Evolutionary conservation across 257 asterid species (phyloP).

Genomic region (Nicotiana benthamiana): DNA sequence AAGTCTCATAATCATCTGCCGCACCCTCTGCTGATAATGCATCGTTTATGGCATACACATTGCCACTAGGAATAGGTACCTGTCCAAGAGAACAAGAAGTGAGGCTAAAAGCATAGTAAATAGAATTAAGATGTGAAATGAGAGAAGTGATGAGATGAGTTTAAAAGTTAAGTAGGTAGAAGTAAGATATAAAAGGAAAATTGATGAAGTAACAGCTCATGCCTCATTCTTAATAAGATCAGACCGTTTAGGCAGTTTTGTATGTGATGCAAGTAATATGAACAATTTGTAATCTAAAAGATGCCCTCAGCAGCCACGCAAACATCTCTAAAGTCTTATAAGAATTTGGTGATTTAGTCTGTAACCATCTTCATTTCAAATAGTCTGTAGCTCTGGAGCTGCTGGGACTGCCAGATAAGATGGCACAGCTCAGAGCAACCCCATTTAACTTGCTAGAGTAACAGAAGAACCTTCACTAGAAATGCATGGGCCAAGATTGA

Average conservation of each 20-base stretch:
- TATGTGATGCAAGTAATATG: not conserved
- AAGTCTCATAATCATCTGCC: slow-evolving; percentile 80
- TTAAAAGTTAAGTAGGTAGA: not conserved
- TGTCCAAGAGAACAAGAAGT: slow-evolving; percentile 17
- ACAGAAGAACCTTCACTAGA: not conserved
- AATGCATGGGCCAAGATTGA: not conserved
- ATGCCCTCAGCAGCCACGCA: not conserved
- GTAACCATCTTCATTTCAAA: not conserved
- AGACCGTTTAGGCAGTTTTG: not conserved
- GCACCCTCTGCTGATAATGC: slow-evolving; percentile 84
- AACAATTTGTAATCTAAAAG: not conserved
- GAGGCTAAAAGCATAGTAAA: not conserved
- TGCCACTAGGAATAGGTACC: slow-evolving; percentile 80
- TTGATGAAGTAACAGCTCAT: not conserved
- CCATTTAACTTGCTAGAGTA: not conserved
- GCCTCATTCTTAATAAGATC: not conserved
- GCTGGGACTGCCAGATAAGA: not conserved
- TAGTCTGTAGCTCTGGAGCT: not conserved
- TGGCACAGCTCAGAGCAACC: not conserved
- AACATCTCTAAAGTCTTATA: not conserved
- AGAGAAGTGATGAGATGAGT: not conserved
- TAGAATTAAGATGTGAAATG: not conserved
- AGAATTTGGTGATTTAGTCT: not conserved
- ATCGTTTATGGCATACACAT: slow-evolving; percentile 77
- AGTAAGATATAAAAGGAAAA: not conserved